phyloP scores from a whole-genome alignment of 169 alveolate species.

The Plasmodium gallinaceum region DNA sequence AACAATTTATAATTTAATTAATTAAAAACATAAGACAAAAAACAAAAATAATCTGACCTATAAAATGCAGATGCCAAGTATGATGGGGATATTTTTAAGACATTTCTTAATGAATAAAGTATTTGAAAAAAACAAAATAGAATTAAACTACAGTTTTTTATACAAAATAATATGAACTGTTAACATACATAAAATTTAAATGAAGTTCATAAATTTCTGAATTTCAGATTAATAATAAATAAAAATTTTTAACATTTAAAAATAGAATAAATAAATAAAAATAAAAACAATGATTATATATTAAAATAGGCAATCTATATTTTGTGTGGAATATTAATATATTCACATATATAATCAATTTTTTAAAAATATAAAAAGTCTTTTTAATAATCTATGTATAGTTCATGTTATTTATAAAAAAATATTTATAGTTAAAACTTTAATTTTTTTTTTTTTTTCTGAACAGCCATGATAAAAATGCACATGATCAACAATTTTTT shows the following conservation, averaged over 20 bases:
- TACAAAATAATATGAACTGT: constrained; percentile 27
- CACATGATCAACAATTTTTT: constrained; percentile 29
- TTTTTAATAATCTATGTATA: constrained; percentile 20
- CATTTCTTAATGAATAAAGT: constrained; percentile 27
- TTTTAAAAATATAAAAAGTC: constrained; percentile 3
- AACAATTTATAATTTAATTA: constrained; percentile 20
- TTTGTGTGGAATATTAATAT: constrained; percentile 20
- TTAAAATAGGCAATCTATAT: constrained; percentile 6
- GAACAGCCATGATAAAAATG: constrained; percentile 44
- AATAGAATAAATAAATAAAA: background rate
- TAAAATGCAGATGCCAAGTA: constrained; percentile 60
- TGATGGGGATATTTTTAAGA: constrained; percentile 54
- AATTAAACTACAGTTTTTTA: constrained; percentile 28
- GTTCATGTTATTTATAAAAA: constrained; percentile 10
- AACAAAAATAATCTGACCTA: constrained; percentile 44
- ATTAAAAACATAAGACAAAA: constrained; percentile 18
- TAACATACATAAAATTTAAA: background rate
- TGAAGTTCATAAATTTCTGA: constrained; percentile 33
- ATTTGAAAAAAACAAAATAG: constrained; percentile 26
- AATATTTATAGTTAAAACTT: constrained; percentile 3
- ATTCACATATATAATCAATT: constrained; percentile 12
- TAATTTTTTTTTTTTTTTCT: constrained; percentile 60
- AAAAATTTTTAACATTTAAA: constrained; percentile 20
- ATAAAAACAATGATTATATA: constrained; percentile 4
- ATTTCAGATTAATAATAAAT: constrained; percentile 17